Percentiles rank a stretch among this genome's conserved stretches.
Conservation (phyloP, 768 basidiomycete genomes). For the Tephrocybe sp. region DNA sequence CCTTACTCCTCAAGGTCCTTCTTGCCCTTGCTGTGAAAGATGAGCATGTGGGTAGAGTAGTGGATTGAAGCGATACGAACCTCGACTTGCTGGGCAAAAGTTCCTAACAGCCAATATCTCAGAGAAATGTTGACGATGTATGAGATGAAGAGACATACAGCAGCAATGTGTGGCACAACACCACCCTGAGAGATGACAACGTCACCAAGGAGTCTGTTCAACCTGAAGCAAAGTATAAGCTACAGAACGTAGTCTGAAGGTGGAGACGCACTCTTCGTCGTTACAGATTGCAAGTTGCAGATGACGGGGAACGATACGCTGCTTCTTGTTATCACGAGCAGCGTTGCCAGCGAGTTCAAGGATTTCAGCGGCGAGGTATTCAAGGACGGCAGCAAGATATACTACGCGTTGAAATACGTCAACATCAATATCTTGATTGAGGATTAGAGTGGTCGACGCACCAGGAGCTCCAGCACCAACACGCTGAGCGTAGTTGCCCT, state of each 20-base stretch:
- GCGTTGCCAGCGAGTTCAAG: conserved; percentile 91
- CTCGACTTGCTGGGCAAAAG: conserved; percentile 41
- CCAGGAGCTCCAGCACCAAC: conserved; percentile 88
- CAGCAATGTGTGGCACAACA: conserved; percentile 79
- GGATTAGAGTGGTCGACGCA: conserved; percentile 25
- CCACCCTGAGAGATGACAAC: conserved; percentile 97
- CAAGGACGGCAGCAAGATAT: conserved; percentile 90
- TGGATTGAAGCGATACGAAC: conserved; percentile 17
- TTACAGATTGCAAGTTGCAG: conserved; percentile 93
- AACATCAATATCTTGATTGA: not conserved
- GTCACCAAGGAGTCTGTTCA: conserved; percentile 70
- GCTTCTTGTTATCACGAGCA: conserved; percentile 90
- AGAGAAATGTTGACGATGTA: not conserved
- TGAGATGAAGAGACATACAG: conserved; percentile 27
- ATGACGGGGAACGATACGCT: conserved; percentile 95
- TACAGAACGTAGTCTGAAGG: not conserved
- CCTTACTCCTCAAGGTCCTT: conserved; percentile 39
- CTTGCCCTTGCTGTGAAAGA: conserved; percentile 36
- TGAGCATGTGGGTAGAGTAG: conserved; percentile 1
- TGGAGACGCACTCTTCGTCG: conserved; percentile 73
- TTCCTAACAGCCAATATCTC: conserved; percentile 27
- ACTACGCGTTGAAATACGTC: conserved; percentile 40
- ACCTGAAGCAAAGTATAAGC: conserved; percentile 33
- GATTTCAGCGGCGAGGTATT: conserved; percentile 92
- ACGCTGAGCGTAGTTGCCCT: conserved; percentile 84